Evolutionary conservation across 108 stramenopile species (phyloP).

Genomic region (Asterionellopsis glacialis): DNA sequence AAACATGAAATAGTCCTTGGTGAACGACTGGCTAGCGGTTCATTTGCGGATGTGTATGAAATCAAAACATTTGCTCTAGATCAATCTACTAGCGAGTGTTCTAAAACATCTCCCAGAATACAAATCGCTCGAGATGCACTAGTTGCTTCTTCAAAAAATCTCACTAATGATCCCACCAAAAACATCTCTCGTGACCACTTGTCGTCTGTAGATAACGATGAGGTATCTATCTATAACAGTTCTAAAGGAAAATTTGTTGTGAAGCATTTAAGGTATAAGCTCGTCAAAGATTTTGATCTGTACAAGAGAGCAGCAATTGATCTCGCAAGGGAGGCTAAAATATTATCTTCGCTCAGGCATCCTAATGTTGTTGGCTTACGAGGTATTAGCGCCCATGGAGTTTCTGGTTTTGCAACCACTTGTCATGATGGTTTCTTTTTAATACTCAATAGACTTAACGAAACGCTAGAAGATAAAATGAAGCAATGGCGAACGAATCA

Average conservation of each 20-base stretch:
- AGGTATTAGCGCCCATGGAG: slow-evolving; percentile 69
- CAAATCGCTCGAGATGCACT: too few relatives aligned
- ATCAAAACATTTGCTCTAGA: too few relatives aligned
- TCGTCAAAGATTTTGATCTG: slow-evolving; percentile 37
- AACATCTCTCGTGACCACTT: too few relatives aligned
- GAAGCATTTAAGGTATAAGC: slow-evolving; percentile 62
- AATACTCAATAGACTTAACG: slow-evolving; percentile 48
- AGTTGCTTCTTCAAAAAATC: too few relatives aligned
- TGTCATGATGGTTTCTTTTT: slow-evolving; percentile 43
- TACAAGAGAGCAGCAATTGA: slow-evolving; percentile 67
- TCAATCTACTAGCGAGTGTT: too few relatives aligned
- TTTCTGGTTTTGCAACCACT: slow-evolving; percentile 42
- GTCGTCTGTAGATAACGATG: too few relatives aligned
- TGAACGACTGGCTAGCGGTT: too few relatives aligned
- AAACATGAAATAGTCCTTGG: too few relatives aligned
- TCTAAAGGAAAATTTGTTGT: slow-evolving; percentile 32
- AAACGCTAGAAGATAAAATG: slow-evolving; percentile 52
- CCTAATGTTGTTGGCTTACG: slow-evolving; percentile 65
- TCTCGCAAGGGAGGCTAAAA: slow-evolving; percentile 52
- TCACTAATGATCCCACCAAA: too few relatives aligned
- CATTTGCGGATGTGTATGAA: too few relatives aligned
- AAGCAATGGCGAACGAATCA: slow-evolving; percentile 29
- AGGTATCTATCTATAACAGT: too few relatives aligned
- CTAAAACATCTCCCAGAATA: too few relatives aligned
- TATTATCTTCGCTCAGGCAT: slow-evolving; percentile 42